These are phyloP conservation scores for Pistacia atlantica DNA, from an alignment of 345 rosid genomes.

Conservation along the genomic window DNA sequence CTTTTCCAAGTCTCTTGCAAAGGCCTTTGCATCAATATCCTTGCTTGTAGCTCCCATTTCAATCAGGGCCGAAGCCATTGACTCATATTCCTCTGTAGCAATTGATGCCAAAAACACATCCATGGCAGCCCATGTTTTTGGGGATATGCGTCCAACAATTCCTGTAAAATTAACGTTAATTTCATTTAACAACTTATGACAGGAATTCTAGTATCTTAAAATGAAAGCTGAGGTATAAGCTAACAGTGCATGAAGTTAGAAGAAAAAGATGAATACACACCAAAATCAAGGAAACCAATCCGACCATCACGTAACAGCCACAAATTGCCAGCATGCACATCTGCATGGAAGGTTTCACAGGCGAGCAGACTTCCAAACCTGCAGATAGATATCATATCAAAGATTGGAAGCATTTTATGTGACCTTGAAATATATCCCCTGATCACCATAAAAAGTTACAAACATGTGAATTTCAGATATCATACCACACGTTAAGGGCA, in stretches of 20 bases:
- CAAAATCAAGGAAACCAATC: constrained; percentile 97
- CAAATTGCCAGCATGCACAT: constrained; percentile 97
- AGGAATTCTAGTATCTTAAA: constrained; percentile 1
- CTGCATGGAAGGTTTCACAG: constrained; percentile 96
- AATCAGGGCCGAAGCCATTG: constrained; percentile 93
- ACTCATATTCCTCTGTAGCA: constrained; percentile 79
- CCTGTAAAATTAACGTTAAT: constrained; percentile 43
- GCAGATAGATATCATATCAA: constrained; percentile 21
- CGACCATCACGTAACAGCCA: constrained; percentile 96
- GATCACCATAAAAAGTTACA: constrained; percentile 2
- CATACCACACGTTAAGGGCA: constrained; percentile 95
- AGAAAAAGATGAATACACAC: constrained; percentile 33
- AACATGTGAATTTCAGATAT: constrained; percentile 15
- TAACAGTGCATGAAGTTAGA: neutral
- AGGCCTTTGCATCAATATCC: constrained; percentile 79
- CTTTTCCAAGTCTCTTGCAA: constrained; percentile 86
- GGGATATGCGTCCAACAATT: constrained; percentile 97
- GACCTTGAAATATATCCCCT: constrained; percentile 3
- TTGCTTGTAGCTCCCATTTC: constrained; percentile 97
- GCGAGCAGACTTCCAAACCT: constrained; percentile 99
- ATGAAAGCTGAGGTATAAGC: constrained; percentile 1
- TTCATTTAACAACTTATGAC: constrained; percentile 6
- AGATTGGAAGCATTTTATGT: neutral
- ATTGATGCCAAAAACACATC: constrained; percentile 83
- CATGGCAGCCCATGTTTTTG: constrained; percentile 97